Evolutionary conservation across 1,139 yeast genomes (phyloP).

Genomic region (Pichia sp.): DNA sequence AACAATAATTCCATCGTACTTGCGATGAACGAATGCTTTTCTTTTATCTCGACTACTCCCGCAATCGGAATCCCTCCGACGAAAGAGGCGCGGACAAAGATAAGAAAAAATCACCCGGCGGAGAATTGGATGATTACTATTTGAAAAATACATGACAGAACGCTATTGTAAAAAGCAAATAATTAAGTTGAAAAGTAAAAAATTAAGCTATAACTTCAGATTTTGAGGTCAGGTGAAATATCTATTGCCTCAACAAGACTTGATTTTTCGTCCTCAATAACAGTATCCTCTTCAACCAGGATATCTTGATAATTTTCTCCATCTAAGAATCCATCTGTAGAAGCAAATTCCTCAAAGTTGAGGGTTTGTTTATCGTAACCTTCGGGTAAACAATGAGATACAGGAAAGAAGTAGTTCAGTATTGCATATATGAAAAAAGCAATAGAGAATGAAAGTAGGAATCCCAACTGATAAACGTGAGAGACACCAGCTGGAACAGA

Average conservation of each 20-base stretch:
- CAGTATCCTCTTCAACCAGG: background rate
- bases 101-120: too few species aligned
- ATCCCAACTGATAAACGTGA: conserved; percentile 16
- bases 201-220: too few species aligned
- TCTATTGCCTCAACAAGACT: background rate
- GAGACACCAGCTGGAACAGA: conserved; percentile 11
- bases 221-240: background rate
- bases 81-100: too few species aligned
- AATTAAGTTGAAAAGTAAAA: background rate
- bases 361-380: conserved; percentile 3
- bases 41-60: too few species aligned
- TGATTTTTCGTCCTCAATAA: background rate
- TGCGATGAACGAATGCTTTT: too few species aligned
- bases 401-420: conserved; percentile 13
- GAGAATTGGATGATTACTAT: too few species aligned
- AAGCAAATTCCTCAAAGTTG: conserved; percentile 14
- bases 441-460: conserved; percentile 13
- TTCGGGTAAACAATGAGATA: conserved; percentile 5
- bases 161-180: too few species aligned
- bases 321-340: conserved; percentile 13
- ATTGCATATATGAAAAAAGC: conserved; percentile 10
- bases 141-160: too few species aligned
- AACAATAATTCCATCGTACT: too few species aligned
- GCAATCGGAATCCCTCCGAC: too few species aligned
- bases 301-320: conserved; percentile 12